Base-by-base conservation (phyloP, 495 filamentous ascomycete genomes). In the Xylaria bambusicola region DNA sequence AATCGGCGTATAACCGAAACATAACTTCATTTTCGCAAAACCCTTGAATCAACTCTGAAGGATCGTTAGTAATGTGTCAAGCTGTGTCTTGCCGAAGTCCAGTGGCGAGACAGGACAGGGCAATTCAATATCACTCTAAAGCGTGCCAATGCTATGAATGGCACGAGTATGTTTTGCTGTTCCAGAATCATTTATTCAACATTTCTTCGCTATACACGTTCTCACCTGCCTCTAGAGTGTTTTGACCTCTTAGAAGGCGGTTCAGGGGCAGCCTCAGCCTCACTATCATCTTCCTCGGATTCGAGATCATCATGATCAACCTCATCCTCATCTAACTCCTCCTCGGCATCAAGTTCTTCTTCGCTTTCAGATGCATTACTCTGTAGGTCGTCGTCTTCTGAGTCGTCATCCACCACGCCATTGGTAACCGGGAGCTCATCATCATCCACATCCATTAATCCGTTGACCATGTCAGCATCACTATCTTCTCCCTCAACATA, bases 401-500 rank as follows among this genome's bases (percentile, higher is more conserved):
- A 71, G 35, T 74, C 74, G 50, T 73, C 71, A 36, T 71, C 70
- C 36, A 63, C 58, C 38, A 75, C 61, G 36, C 75, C 70, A 18
- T 71, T 71, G 8, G 74, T 74, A 41, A 75, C 69, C 6, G 51
- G 69, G 47, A 65, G 65, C 20, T 66, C 63, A 48, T 68, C 67
- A 55, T 65, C 60, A 49, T 65, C 71, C 55, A 66, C 60, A 51
- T 71, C 68, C 67, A 71, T 71, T 12, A 66, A 71, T 45, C 75
- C 77, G 18, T 73, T 73, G 24, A 68, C 70, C 59, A 80, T 74
- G 24, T 77, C 72, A 40, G 72, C 75, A 36, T 70, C 76, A 26
- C 80, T 77, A 23, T 86, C 82, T 70, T 91, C 80, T 1, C 91
- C 91, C 70, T 97, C 93, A 3, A 97, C 88, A 64, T 96, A 98